Evolutionary conservation across 345 rosid species (phyloP).

Genomic region (Cardamine occulta): DNA sequence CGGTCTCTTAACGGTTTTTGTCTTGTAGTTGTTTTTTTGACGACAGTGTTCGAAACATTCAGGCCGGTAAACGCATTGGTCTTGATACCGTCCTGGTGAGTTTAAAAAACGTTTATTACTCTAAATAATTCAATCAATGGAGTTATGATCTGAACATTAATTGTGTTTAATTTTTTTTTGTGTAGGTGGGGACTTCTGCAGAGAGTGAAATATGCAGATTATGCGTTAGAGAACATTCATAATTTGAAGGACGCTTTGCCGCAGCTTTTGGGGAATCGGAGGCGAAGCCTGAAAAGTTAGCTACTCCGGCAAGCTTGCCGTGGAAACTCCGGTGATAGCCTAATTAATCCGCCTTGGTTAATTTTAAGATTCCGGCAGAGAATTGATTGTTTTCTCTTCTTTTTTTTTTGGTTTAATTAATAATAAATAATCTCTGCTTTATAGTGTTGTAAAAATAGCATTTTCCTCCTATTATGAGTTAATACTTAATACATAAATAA

Average conservation of each 20-base stretch:
- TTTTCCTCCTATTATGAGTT: constrained; percentile 8
- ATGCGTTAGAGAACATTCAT: constrained; percentile 40
- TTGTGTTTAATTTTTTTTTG: background rate
- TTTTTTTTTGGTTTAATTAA: background rate
- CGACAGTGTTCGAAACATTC: constrained; percentile 81
- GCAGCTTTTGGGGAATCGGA: constrained; percentile 45
- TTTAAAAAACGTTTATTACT: background rate
- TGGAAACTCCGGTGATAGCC: constrained; percentile 84
- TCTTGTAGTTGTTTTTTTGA: constrained; percentile 68
- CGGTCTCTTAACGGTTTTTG: background rate
- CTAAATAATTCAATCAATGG: background rate
- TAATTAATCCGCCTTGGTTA: constrained; percentile 38
- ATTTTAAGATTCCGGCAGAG: constrained; percentile 1
- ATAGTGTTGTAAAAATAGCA: constrained; percentile 5
- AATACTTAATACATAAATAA: constrained; percentile 4
- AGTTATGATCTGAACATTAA: background rate
- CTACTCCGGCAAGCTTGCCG: constrained; percentile 56
- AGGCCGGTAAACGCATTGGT: constrained; percentile 76
- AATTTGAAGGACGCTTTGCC: constrained; percentile 47
- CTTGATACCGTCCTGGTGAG: constrained; percentile 74
- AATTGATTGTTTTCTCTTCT: background rate
- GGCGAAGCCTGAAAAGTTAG: constrained; percentile 53
- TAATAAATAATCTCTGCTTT: constrained; percentile 9
- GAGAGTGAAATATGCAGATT: constrained; percentile 53
- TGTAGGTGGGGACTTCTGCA: constrained; percentile 70